phyloP scores from a whole-genome alignment of 2,329 filamentous ascomycete genomes.

The Pseudogymnoascus sp. region DNA sequence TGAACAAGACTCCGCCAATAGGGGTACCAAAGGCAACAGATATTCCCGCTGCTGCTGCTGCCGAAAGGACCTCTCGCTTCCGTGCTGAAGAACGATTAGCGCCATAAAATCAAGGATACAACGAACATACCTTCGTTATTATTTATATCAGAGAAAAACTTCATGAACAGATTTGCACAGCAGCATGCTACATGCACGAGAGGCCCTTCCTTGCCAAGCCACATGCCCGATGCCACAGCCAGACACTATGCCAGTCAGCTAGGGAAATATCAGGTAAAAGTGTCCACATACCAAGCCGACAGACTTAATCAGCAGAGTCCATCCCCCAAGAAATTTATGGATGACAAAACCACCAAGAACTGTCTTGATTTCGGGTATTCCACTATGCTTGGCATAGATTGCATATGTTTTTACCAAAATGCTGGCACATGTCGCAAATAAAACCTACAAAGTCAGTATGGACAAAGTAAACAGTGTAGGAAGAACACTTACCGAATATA shows the following conservation, averaged over 20 bases:
- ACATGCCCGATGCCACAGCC: conserved; percentile 87
- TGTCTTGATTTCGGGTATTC: conserved; percentile 97
- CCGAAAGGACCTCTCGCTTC: conserved; percentile 87
- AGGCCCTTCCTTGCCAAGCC: conserved; percentile 93
- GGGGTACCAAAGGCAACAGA: conserved; percentile 91
- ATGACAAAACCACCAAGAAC: conserved; percentile 92
- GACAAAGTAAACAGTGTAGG: conserved; percentile 13
- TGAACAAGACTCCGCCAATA: conserved; percentile 91
- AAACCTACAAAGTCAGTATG: conserved; percentile 42
- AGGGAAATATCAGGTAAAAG: not conserved
- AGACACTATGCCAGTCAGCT: conserved; percentile 55
- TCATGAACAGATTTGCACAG: conserved; percentile 90
- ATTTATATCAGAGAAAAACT: conserved; percentile 73
- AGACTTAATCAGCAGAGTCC: conserved; percentile 87
- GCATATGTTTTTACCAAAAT: conserved; percentile 78
- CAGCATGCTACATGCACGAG: conserved; percentile 95
- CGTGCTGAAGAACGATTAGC: conserved; percentile 51
- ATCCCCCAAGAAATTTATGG: conserved; percentile 72
- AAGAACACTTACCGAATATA: conserved; percentile 62
- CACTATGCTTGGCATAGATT: conserved; percentile 84
- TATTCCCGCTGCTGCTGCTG: conserved; percentile 84
- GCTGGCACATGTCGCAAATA: conserved; percentile 72
- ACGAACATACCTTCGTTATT: conserved; percentile 66
- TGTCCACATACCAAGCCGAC: conserved; percentile 62
- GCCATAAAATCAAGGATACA: conserved; percentile 14